Percentiles rank a stretch among this genome's conserved stretches.
These are phyloP conservation scores for Euryodendron excelsum DNA, from an alignment of 148 eudicot genomes.

Conservation along the genomic window DNA sequence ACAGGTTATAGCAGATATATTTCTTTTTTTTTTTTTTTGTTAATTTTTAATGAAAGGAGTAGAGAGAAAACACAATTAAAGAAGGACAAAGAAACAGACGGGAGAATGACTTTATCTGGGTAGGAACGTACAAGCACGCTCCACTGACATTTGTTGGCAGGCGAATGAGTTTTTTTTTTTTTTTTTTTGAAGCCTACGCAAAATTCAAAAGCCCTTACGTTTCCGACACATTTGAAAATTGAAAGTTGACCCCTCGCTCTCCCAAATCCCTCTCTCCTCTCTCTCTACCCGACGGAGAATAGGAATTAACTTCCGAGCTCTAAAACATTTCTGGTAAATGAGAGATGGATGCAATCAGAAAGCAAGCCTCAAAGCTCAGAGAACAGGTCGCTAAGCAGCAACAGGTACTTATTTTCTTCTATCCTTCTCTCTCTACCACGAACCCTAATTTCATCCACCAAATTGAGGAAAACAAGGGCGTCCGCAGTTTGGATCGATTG, in stretches of 20 bases:
- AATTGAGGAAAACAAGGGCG: not conserved
- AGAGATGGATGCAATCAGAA: conserved; percentile 54
- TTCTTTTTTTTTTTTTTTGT: too few relatives aligned
- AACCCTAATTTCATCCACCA: conserved; percentile 19
- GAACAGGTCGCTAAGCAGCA: conserved; percentile 61
- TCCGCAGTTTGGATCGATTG: not conserved
- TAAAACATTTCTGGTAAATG: not conserved
- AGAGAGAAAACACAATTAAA: too few relatives aligned
- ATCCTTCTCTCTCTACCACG: not conserved
- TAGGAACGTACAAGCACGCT: not conserved
- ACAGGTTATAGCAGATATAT: too few relatives aligned
- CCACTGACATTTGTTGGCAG: not conserved
- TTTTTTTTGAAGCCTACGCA: not conserved
- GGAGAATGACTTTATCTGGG: not conserved
- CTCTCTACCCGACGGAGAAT: not conserved
- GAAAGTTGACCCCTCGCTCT: not conserved
- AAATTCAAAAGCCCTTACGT: not conserved
- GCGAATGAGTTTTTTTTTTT: not conserved
- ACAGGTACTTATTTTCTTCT: conserved; percentile 25
- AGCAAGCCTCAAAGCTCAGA: conserved; percentile 56
- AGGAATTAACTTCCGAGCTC: not conserved
- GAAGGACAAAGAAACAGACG: too few relatives aligned
- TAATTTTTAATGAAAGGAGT: too few relatives aligned
- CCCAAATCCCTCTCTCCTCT: not conserved
- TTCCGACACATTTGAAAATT: too few relatives aligned